These are phyloP conservation scores for Xerocomus potaroensis DNA, from an alignment of 768 basidiomycete species.

Conservation along the genomic window DNA sequence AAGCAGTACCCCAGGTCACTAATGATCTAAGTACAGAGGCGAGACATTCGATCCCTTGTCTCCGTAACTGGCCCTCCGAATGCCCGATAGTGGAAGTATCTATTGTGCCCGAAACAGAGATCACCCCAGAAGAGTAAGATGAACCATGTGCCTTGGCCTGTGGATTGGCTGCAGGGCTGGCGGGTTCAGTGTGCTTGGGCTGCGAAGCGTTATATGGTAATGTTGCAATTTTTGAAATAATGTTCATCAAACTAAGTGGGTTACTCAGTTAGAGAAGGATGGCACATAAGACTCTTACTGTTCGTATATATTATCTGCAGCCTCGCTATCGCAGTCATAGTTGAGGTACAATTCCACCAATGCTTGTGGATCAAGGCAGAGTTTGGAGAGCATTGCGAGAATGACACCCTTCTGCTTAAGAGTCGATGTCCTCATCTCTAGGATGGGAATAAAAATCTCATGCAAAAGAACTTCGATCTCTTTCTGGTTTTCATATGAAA, in stretches of 20 bases:
- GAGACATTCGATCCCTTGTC: constrained; percentile 94
- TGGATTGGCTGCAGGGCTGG: constrained; percentile 57
- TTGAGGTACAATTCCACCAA: constrained; percentile 98
- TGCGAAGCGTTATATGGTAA: constrained; percentile 44
- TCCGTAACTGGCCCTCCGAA: constrained; percentile 78
- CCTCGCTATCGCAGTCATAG: constrained; percentile 96
- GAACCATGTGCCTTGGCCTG: constrained; percentile 33
- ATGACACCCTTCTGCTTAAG: constrained; percentile 93
- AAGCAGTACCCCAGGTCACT: constrained; percentile 80
- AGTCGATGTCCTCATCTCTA: constrained; percentile 97
- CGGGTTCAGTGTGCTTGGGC: constrained; percentile 51
- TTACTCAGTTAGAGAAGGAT: constrained; percentile 6
- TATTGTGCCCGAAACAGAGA: constrained; percentile 61
- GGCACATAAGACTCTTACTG: constrained; percentile 47
- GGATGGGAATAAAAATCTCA: constrained; percentile 96
- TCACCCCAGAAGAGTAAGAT: constrained; percentile 56
- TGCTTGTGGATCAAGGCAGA: constrained; percentile 96
- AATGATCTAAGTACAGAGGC: constrained; percentile 85
- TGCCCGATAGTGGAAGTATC: constrained; percentile 65
- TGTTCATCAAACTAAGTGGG: constrained; percentile 74
- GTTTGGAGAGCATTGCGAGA: constrained; percentile 77
- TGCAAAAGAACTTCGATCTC: constrained; percentile 98
- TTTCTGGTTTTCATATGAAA: constrained; percentile 55
- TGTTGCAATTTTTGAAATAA: constrained; percentile 88
- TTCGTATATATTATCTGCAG: constrained; percentile 96